These are phyloP conservation scores for Psidium friedrichsthalianum DNA, from an alignment of 345 rosid genomes.

Conservation along the genomic window DNA sequence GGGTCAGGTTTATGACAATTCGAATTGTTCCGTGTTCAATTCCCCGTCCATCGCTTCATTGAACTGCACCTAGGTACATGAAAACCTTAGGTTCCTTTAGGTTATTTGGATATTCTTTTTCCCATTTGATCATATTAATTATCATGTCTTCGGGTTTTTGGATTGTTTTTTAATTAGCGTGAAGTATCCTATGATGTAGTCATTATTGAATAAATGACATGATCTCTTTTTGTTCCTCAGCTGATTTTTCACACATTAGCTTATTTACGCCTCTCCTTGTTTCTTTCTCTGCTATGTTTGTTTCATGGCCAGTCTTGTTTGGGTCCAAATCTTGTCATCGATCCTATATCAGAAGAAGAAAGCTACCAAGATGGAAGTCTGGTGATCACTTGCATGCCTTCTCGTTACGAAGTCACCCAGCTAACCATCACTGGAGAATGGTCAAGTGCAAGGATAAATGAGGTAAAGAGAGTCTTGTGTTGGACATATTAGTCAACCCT, in stretches of 20 bases:
- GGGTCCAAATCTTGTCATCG: slow-evolving; percentile 66
- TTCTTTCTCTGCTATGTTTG: background rate
- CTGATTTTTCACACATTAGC: background rate
- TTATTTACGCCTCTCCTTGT: background rate
- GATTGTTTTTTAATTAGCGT: background rate
- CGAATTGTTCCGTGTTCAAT: too few species aligned
- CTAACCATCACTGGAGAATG: slow-evolving; percentile 76
- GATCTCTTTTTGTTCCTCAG: background rate
- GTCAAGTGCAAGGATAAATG: slow-evolving; percentile 65
- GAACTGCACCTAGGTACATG: background rate
- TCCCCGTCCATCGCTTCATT: too few species aligned
- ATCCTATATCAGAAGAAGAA: slow-evolving; percentile 81
- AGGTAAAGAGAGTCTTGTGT: slow-evolving; percentile 31
- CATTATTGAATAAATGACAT: background rate
- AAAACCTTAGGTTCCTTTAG: background rate
- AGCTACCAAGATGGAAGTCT: slow-evolving; percentile 81
- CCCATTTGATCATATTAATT: background rate
- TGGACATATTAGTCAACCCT: background rate
- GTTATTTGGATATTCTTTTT: background rate
- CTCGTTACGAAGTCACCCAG: slow-evolving; percentile 83
- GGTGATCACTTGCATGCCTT: slow-evolving; percentile 80
- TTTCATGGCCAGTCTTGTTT: slow-evolving; percentile 51
- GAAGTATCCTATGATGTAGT: background rate
- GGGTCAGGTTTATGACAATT: background rate
- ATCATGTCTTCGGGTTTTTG: background rate